Percentiles rank a stretch among this genome's conserved stretches.
phyloP scores from a whole-genome alignment of 129 eudicot genomes.

The Tagetes patula region DNA sequence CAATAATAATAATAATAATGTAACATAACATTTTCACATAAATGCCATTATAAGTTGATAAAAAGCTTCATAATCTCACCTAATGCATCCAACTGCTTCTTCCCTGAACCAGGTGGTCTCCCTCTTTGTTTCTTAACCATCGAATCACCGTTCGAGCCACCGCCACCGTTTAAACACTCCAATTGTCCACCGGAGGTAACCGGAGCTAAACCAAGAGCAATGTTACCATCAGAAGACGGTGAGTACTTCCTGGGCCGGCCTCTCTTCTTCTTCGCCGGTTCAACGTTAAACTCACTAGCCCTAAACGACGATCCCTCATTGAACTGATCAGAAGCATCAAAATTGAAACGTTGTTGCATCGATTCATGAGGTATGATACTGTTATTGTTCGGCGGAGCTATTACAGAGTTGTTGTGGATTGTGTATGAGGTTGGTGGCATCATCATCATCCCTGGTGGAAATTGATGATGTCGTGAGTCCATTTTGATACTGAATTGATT shows the following conservation, averaged over 20 bases:
- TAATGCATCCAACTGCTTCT: constrained; percentile 81
- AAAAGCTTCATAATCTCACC: constrained; percentile 36
- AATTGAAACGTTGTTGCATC: constrained; percentile 41
- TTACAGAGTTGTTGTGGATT: constrained; percentile 33
- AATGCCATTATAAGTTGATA: neutral
- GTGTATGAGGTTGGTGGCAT: constrained; percentile 27
- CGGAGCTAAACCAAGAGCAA: constrained; percentile 65
- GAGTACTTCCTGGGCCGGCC: constrained; percentile 90
- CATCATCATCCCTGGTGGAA: constrained; percentile 36
- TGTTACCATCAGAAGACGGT: constrained; percentile 64
- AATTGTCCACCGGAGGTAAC: constrained; percentile 39
- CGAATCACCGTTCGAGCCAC: constrained; percentile 44
- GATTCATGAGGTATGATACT: constrained; percentile 13
- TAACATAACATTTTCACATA: constrained; percentile 8
- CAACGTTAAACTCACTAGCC: constrained; percentile 50
- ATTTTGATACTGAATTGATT: constrained; percentile 21
- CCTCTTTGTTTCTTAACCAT: constrained; percentile 57
- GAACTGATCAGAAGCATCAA: constrained; percentile 41
- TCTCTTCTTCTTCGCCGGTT: constrained; percentile 69
- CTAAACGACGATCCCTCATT: constrained; percentile 48
- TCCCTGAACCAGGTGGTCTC: constrained; percentile 83
- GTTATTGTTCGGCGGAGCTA: constrained; percentile 28
- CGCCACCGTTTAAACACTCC: constrained; percentile 39
- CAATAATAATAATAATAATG: neutral
- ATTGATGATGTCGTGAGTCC: constrained; percentile 48